Evolutionary conservation across 2,329 filamentous ascomycete species (phyloP), one percentile per base, ranked within the genome.

Genomic region (Purpureocillium lavendulum): DNA sequence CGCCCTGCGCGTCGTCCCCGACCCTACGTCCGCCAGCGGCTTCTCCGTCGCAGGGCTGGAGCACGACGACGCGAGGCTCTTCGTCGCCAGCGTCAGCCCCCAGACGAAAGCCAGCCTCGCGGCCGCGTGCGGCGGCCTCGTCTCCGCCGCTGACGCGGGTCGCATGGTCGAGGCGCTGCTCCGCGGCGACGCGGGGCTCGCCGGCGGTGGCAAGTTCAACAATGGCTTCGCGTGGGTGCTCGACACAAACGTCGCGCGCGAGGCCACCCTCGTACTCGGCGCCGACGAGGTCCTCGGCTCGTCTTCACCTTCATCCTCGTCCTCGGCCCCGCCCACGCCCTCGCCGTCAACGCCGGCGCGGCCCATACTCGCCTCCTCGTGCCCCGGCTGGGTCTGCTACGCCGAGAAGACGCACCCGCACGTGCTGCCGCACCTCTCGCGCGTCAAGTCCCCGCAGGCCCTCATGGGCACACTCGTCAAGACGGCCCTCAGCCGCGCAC

Each of bases 351-450:
- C 4, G 47, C 40, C 24, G 18, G 41, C 49, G 34, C 67, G 68
- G 39, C 85, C 87, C 0, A 79, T 90, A 24, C 72, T 98, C 33
- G 87, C 89, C 8, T 89, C 89, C 4, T 87, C 87, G 15, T 98
- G 92, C 59, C 92, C 92, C 1, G 92, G 92, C 7, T 98, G 94
- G 89, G 90, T 98, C 40, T 98, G 92, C 65, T 98, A 98, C 56
- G 90, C 90, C 18, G 92, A 98, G 61, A 97, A 98, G 66, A 97
- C 90, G 40, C 92, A 98, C 55, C 88, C 92, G 2, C 83, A 96
- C 55, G 80, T 97, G 40, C 73, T 98, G 36, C 87, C 88, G 21
- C 88, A 98, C 60, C 71, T 98, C 39, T 96, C 89, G 42, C 79
- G 79, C 36, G 73, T 97, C 46, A 98, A 97, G 60, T 96, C 89